Evolutionary conservation across 2,329 filamentous ascomycete species (phyloP).

Genomic region (Pseudomassariella vexata): DNA sequence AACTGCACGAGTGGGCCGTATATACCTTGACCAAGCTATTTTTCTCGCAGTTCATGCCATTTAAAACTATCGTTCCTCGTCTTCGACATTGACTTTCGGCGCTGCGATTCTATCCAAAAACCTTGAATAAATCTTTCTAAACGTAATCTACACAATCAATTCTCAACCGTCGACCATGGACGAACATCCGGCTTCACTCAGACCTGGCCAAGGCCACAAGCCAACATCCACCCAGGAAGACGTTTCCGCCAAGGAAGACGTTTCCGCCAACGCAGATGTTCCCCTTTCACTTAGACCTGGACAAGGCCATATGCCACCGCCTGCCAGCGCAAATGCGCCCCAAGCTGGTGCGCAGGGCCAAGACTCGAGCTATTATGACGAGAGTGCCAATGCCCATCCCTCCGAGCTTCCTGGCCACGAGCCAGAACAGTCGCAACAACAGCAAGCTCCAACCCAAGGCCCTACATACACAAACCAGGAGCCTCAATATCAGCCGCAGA

Average conservation of each 20-base stretch:
- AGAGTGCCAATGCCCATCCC: constrained; percentile 2
- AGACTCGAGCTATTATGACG: constrained; percentile 5
- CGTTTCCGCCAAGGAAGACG: not conserved
- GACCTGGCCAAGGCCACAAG: not conserved
- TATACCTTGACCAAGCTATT: too few species aligned
- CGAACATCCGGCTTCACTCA: not conserved
- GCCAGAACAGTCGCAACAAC: not conserved
- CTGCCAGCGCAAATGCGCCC: constrained; percentile 3
- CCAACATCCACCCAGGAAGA: not conserved
- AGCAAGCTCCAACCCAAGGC: not conserved
- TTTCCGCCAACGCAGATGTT: too few species aligned
- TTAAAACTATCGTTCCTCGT: too few species aligned
- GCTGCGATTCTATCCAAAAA: too few species aligned
- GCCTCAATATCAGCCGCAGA: constrained; percentile 5
- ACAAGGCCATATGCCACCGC: constrained; percentile 5
- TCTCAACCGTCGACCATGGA: too few species aligned
- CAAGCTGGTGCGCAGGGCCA: not conserved
- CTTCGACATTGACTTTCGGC: too few species aligned
- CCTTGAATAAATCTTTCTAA: too few species aligned
- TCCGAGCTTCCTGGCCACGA: not conserved
- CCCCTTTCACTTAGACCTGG: too few species aligned
- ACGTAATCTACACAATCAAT: too few species aligned
- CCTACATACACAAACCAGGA: not conserved
- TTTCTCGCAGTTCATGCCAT: too few species aligned
- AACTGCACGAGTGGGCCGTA: too few species aligned